Conservation (phyloP, 805 yeast genomes). For the Starmerella etchellsii region DNA sequence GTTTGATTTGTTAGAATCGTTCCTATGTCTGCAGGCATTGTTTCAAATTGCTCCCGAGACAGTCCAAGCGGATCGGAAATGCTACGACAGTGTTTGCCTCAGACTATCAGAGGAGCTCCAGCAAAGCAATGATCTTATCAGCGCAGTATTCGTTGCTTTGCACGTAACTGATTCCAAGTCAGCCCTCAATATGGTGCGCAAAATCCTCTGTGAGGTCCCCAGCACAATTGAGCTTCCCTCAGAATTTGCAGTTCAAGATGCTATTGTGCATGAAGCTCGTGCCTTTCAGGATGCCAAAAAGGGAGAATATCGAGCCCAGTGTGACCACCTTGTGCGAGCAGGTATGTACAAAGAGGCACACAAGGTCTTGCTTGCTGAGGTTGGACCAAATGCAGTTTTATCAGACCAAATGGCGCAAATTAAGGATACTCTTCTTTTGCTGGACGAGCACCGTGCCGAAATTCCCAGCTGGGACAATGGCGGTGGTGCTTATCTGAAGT, state of each 20-base stretch:
- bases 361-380: conserved; percentile 36
- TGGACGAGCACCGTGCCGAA: conserved; percentile 13
- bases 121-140: conserved; percentile 25
- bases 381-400: conserved; percentile 64
- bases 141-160: conserved; percentile 46
- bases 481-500: conserved; percentile 29
- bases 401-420: conserved; percentile 29
- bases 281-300: conserved; percentile 42
- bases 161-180: conserved; percentile 40
- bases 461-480: conserved; percentile 25
- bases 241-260: conserved; percentile 27
- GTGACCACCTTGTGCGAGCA: conserved; percentile 50
- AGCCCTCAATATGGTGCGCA: conserved; percentile 23
- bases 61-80: conserved; percentile 1
- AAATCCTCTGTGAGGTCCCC: conserved; percentile 5
- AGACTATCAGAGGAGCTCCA: conserved; percentile 9
- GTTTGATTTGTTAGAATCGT: conserved; percentile 13
- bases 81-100: conserved; percentile 11
- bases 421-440: conserved; percentile 20
- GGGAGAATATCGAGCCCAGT: conserved; percentile 47
- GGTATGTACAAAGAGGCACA: conserved; percentile 53
- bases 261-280: conserved; percentile 40
- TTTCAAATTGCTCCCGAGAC: conserved; percentile 1
- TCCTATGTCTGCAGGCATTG: conserved; percentile 19
- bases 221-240: conserved; percentile 21